These are phyloP conservation scores for Grosmannia serpens DNA, from an alignment of 2,329 filamentous ascomycete species.

Conservation along the genomic window DNA sequence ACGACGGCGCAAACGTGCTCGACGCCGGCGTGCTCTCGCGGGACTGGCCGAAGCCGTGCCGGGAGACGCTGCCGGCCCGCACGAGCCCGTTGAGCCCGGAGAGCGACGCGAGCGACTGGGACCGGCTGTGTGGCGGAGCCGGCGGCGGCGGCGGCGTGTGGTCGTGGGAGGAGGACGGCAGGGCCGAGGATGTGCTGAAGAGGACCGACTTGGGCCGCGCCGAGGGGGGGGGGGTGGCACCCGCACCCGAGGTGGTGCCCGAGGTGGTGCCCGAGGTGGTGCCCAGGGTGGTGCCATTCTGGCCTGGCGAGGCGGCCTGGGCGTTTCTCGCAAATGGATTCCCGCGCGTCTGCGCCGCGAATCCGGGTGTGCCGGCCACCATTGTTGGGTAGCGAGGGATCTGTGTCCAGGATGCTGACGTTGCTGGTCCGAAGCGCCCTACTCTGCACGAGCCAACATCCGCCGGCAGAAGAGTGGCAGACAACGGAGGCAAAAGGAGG, in stretches of 20 bases:
- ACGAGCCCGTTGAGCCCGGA: slow-evolving; percentile 1
- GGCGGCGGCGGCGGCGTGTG: slow-evolving; percentile 13
- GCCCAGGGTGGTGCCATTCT: too few relatives aligned
- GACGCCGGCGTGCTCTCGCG: slow-evolving; percentile 52
- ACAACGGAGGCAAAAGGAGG: background rate
- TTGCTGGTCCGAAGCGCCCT: background rate
- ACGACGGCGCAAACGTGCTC: slow-evolving; percentile 87
- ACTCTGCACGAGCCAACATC: slow-evolving; percentile 3
- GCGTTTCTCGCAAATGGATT: slow-evolving; percentile 67
- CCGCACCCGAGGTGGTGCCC: too few relatives aligned
- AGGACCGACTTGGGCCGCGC: slow-evolving; percentile 63
- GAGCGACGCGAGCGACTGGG: background rate
- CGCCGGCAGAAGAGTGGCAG: slow-evolving; percentile 1
- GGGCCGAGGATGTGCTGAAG: slow-evolving; percentile 43
- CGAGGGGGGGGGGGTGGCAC: too few relatives aligned
- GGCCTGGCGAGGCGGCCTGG: slow-evolving; percentile 48
- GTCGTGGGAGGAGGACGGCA: slow-evolving; percentile 22
- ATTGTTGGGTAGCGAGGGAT: background rate
- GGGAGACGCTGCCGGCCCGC: slow-evolving; percentile 15
- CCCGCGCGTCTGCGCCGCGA: slow-evolving; percentile 37
- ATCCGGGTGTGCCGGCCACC: slow-evolving; percentile 8
- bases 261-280: too few relatives aligned
- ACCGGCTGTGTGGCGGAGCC: slow-evolving; percentile 41
- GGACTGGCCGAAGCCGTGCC: slow-evolving; percentile 46
- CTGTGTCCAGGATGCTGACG: background rate